Conservation (phyloP, 352 stramenopile genomes). For the Phytophthora boehmeriae region DNA sequence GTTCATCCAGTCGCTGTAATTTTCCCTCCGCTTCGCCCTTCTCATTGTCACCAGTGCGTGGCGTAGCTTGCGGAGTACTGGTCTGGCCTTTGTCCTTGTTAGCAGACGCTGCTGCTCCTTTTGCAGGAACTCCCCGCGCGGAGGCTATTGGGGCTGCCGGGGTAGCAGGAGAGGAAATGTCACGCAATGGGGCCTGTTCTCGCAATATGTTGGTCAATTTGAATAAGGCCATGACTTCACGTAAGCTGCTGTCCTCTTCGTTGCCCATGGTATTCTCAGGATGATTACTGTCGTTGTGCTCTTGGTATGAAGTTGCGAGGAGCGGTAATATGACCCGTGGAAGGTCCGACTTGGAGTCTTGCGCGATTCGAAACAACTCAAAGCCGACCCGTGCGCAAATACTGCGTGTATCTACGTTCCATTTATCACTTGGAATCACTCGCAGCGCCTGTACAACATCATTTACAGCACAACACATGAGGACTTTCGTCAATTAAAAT, state of each 20-base stretch:
- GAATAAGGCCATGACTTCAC: constrained; percentile 30
- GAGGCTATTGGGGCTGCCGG: constrained; percentile 11
- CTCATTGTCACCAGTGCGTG: constrained; percentile 13
- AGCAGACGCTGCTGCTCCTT: constrained; percentile 6
- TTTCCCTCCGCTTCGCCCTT: constrained; percentile 7
- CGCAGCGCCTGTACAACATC: constrained; percentile 20
- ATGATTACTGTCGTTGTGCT: constrained; percentile 3
- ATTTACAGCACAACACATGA: neutral
- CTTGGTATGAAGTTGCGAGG: constrained; percentile 3
- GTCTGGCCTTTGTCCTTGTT: constrained; percentile 37
- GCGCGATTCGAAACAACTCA: constrained; percentile 59
- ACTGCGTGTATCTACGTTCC: constrained; percentile 56
- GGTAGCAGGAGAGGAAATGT: constrained; percentile 2
- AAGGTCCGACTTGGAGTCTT: constrained; percentile 29
- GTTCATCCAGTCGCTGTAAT: constrained; percentile 37
- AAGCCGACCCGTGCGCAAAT: constrained; percentile 62
- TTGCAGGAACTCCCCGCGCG: constrained; percentile 14
- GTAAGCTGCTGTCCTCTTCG: constrained; percentile 25
- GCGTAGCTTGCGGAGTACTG: constrained; percentile 30
- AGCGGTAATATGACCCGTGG: constrained; percentile 24
- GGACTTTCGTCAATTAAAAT: neutral
- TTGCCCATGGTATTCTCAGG: neutral
- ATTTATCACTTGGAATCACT: constrained; percentile 31
- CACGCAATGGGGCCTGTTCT: neutral
- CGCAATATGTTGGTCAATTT: constrained; percentile 16